These are phyloP conservation scores for Pyricularia grisea DNA, from an alignment of 2,329 filamentous ascomycete species.

Conservation along the genomic window DNA sequence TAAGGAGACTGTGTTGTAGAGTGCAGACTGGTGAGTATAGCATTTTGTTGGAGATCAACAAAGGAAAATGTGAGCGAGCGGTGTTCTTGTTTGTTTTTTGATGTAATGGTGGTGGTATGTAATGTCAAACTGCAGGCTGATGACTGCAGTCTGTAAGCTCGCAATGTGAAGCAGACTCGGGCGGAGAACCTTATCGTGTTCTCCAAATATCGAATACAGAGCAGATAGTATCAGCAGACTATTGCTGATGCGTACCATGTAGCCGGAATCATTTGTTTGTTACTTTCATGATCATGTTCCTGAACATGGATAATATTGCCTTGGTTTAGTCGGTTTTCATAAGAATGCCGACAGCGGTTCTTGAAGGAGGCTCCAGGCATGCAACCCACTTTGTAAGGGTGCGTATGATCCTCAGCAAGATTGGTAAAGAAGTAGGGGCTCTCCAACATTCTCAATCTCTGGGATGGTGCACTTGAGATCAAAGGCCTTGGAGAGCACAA, in stretches of 20 bases:
- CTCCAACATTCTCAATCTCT: constrained; percentile 96
- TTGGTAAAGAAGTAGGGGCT: constrained; percentile 88
- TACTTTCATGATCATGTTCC: not conserved
- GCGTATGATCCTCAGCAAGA: constrained; percentile 30
- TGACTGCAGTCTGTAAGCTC: not conserved
- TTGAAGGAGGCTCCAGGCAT: not conserved
- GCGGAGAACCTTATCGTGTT: not conserved
- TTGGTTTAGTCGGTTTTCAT: not conserved
- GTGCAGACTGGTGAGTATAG: not conserved
- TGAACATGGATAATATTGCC: not conserved
- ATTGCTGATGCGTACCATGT: not conserved
- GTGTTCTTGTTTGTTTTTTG: not conserved
- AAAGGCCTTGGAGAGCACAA: constrained; percentile 96
- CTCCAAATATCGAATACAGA: not conserved
- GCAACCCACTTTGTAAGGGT: not conserved
- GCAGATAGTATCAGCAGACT: not conserved
- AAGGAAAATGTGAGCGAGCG: not conserved
- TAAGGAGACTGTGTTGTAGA: not conserved
- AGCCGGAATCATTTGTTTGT: not conserved
- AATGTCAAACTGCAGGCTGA: not conserved
- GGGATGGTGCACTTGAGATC: constrained; percentile 98
- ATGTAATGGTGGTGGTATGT: not conserved
- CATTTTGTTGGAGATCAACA: not conserved
- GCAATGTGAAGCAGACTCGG: not conserved
- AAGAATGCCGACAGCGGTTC: not conserved